These are phyloP conservation scores for Phaffia rhodozyma DNA, from an alignment of 1,284 basidiomycete species.

Conservation along the genomic window DNA sequence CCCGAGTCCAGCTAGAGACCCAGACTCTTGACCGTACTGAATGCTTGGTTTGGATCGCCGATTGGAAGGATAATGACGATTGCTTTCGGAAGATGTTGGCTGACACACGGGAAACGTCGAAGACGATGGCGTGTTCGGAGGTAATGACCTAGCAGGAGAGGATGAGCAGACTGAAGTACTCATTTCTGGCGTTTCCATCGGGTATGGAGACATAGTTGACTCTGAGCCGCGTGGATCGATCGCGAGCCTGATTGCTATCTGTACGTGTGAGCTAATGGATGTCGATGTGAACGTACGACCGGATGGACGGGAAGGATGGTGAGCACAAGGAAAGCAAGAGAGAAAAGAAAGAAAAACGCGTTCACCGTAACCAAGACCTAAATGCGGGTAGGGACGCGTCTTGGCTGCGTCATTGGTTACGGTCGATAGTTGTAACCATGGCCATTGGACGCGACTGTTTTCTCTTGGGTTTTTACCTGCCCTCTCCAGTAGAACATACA, in stretches of 20 bases:
- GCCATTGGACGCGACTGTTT: not conserved
- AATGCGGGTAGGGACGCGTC: too few relatives aligned
- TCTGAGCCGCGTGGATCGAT: too few relatives aligned
- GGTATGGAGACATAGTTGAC: too few relatives aligned
- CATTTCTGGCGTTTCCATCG: not conserved
- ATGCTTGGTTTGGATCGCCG: too few relatives aligned
- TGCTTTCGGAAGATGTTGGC: not conserved
- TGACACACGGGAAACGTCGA: not conserved
- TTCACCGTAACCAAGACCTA: not conserved
- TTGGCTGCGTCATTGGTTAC: too few relatives aligned
- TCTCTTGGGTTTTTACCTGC: not conserved
- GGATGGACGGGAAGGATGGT: not conserved
- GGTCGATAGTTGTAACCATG: not conserved
- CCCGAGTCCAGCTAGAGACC: too few relatives aligned
- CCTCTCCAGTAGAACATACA: not conserved
- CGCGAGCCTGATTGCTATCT: too few relatives aligned
- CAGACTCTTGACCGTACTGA: too few relatives aligned
- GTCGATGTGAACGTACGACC: too few relatives aligned
- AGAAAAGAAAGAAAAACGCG: constrained; percentile 1
- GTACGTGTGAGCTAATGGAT: too few relatives aligned
- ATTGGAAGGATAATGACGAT: too few relatives aligned
- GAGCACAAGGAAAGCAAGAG: not conserved
- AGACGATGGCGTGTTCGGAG: not conserved
- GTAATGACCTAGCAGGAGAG: not conserved
- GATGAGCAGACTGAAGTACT: not conserved